Base-by-base conservation (phyloP, 306 rosid species). In the Myrica gale region DNA sequence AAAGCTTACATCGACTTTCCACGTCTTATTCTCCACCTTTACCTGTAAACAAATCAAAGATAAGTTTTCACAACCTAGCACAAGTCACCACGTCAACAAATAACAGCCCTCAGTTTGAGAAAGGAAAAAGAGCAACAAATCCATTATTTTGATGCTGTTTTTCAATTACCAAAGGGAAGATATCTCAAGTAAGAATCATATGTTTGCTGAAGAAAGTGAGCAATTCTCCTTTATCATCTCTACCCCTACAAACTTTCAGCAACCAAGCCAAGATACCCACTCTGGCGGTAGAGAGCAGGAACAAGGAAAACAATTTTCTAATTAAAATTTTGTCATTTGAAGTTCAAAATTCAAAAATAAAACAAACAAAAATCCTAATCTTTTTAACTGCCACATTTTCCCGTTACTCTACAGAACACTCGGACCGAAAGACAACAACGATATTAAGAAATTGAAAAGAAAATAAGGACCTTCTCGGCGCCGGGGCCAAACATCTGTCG, bases 1-100 rank as follows among this genome's bases (percentile, higher is more conserved):
- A 73, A 70, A 82, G 37, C 98, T 90, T 87, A 92, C 97, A 81
- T 95, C 97, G 77, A 95, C 95, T 90, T 95, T 95, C 98, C 98
- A 92, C 13, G 88, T 76, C 85, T 85, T 89, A 37, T 92, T 90
- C 76, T 92, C 96, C 87, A 92, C 93, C 89, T 92, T 92, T 85
- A 92, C 98, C 96, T 95, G 92, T 84, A 85, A 77, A 5, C 73
- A 60, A 26, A 86, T 83, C 51, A 39, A 47, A 51, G 16, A 54
- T 1, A 63, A 41, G 2, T 55, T 32, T 54, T 68, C 53, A 82
- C 9, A 72, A 17, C 1, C 55, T 46, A 71, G 10, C 3, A 57
- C 20, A 2, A 45, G 11, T 73, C 53, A 46, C 26, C 72, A 55
- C 61, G 52, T 50, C 20, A 78, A 13, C 70, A 73, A 53, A 73